These are phyloP conservation scores for Diaporthe aspalathi DNA, from an alignment of 2,329 filamentous ascomycete species.

Conservation along the genomic window DNA sequence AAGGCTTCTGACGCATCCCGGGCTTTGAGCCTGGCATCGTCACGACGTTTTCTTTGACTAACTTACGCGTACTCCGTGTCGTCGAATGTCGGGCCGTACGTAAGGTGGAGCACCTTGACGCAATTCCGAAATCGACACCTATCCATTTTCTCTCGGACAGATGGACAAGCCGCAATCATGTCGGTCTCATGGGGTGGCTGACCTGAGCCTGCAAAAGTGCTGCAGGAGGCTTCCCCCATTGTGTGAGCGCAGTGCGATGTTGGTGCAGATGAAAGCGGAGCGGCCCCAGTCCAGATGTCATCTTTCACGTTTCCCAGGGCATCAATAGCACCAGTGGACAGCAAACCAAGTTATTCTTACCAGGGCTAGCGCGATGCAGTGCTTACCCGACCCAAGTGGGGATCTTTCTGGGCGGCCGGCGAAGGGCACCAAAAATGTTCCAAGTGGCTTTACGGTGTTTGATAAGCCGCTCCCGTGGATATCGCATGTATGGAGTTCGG, in stretches of 20 bases:
- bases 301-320: background rate
- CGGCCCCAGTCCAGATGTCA: background rate
- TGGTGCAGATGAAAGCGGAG: background rate
- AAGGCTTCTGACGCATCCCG: constrained; percentile 46
- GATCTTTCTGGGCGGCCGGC: background rate
- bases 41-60: constrained; percentile 56
- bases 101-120: background rate
- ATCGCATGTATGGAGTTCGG: background rate
- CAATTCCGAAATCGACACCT: background rate
- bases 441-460: background rate
- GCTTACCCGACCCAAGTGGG: constrained; percentile 10
- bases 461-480: background rate
- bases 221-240: background rate
- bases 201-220: background rate
- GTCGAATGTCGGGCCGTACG: background rate
- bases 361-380: background rate
- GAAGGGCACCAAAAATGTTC: background rate
- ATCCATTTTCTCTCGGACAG: too few species aligned
- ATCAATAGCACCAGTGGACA: background rate
- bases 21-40: constrained; percentile 71
- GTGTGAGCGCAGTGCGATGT: too few species aligned
- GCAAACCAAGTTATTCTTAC: background rate
- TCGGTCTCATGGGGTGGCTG: background rate
- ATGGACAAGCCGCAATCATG: background rate
- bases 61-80: too few species aligned